A percentile compares a stretch with the other conserved stretches of the same genome.
phyloP scores from a whole-genome alignment of 306 rosid species.

The Prunus campanulata region DNA sequence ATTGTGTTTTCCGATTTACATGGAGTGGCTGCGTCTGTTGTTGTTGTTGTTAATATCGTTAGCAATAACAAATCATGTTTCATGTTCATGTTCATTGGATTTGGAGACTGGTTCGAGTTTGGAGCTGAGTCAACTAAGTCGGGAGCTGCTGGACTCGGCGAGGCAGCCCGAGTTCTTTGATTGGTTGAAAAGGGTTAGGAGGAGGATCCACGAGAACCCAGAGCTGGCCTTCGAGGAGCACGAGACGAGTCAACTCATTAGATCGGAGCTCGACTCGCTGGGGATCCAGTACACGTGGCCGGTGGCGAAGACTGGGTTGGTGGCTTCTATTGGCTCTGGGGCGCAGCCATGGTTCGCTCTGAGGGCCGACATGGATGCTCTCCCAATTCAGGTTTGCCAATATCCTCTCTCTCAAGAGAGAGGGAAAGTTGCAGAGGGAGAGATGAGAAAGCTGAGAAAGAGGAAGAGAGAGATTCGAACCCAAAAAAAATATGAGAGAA shows the following conservation, averaged over 20 bases:
- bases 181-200: slow-evolving; percentile 39
- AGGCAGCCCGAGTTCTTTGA: slow-evolving; percentile 35
- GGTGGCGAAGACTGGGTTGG: slow-evolving; percentile 48
- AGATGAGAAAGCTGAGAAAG: too few relatives aligned
- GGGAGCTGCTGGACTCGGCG: slow-evolving; percentile 41
- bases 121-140: slow-evolving; percentile 29
- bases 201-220: slow-evolving; percentile 61
- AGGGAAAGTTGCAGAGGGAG: too few relatives aligned
- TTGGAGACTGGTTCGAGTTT: background rate
- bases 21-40: slow-evolving; percentile 13
- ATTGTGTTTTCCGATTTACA: background rate
- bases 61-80: background rate
- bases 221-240: slow-evolving; percentile 56
- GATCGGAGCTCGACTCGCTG: slow-evolving; percentile 50
- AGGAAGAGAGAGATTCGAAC: too few relatives aligned
- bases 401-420: background rate
- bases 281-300: slow-evolving; percentile 53
- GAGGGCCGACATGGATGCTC: slow-evolving; percentile 65
- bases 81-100: slow-evolving; percentile 17
- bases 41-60: background rate
- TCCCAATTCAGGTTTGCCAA: slow-evolving; percentile 40
- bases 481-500: too few relatives aligned
- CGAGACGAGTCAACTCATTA: slow-evolving; percentile 43
- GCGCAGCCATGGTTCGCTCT: slow-evolving; percentile 57
- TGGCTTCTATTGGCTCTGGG: slow-evolving; percentile 47